These are phyloP conservation scores for Teratosphaeria pseudoeucalypti DNA, from an alignment of 2,329 filamentous ascomycete genomes.

Conservation along the genomic window DNA sequence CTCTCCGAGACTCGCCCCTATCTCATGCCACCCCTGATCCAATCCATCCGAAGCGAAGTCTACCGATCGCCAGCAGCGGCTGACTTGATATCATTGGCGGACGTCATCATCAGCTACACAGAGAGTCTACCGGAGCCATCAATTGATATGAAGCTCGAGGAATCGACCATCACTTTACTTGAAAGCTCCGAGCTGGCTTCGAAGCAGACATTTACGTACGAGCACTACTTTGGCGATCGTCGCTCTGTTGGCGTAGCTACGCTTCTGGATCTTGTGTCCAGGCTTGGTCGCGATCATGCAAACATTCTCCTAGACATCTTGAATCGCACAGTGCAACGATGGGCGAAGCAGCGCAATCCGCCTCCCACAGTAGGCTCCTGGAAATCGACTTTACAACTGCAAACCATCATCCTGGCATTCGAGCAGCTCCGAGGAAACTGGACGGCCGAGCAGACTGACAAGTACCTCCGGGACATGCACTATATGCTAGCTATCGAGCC, in stretches of 20 bases:
- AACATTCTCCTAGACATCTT: background rate
- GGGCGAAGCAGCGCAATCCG: constrained; percentile 33
- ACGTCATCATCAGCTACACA: constrained; percentile 30
- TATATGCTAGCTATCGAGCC: constrained; percentile 35
- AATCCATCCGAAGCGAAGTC: constrained; percentile 14
- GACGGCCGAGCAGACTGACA: constrained; percentile 14
- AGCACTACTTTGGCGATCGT: constrained; percentile 34
- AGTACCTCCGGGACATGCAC: constrained; percentile 29
- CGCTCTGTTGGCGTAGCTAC: constrained; percentile 36
- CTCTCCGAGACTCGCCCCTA: constrained; percentile 22
- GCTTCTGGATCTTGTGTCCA: constrained; percentile 34
- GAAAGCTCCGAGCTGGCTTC: constrained; percentile 23
- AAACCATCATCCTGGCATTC: constrained; percentile 34
- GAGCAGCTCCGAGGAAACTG: constrained; percentile 25
- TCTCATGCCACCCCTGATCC: constrained; percentile 20
- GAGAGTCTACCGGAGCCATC: constrained; percentile 32
- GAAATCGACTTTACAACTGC: constrained; percentile 40
- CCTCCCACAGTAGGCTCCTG: constrained; percentile 36
- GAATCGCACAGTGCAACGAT: constrained; percentile 30
- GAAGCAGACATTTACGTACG: constrained; percentile 20
- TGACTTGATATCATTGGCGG: constrained; percentile 26
- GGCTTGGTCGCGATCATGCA: constrained; percentile 20
- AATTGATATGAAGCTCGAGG: constrained; percentile 37
- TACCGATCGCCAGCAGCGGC: constrained; percentile 19
- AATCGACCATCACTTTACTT: constrained; percentile 25